Conservation (phyloP, 805 yeast species). For the Hanseniaspora nectarophila region DNA sequence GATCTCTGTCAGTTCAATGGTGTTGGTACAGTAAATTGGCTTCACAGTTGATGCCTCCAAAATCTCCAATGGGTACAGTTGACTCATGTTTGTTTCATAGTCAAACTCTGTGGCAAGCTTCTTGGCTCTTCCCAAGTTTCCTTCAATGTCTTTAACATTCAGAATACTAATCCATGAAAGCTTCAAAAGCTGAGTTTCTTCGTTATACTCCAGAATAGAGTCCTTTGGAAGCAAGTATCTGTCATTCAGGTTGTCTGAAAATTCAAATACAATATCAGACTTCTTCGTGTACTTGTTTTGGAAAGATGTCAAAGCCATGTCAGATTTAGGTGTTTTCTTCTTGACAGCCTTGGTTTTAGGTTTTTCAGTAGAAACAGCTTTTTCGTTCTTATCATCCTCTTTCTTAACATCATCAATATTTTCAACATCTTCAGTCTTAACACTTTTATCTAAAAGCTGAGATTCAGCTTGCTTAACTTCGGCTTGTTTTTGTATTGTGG, state of each 20-base stretch:
- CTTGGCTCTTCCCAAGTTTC: background rate
- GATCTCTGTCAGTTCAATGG: constrained; percentile 53
- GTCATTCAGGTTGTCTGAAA: constrained; percentile 61
- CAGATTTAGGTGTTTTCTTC: constrained; percentile 27
- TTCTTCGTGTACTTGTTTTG: constrained; percentile 58
- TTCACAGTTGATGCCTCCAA: constrained; percentile 25
- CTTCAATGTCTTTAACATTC: constrained; percentile 17
- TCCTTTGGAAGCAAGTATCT: constrained; percentile 68
- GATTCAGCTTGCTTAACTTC: background rate
- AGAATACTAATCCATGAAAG: constrained; percentile 29
- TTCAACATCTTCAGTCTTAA: constrained; percentile 3
- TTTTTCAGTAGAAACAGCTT: background rate
- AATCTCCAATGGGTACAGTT: constrained; percentile 18
- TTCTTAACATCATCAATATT: background rate
- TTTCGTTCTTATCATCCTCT: background rate
- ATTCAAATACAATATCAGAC: constrained; percentile 76
- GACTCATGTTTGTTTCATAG: constrained; percentile 20
- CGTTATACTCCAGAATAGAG: constrained; percentile 49
- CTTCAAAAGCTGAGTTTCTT: constrained; percentile 22
- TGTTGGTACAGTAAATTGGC: constrained; percentile 45
- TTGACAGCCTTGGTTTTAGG: constrained; percentile 12
- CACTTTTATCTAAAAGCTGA: background rate
- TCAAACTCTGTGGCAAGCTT: background rate
- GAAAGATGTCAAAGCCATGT: constrained; percentile 57
- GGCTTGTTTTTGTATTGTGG: background rate